Evolutionary conservation across 2,329 filamentous ascomycete species (phyloP).

Genomic region (Diplodia scrobiculata): DNA sequence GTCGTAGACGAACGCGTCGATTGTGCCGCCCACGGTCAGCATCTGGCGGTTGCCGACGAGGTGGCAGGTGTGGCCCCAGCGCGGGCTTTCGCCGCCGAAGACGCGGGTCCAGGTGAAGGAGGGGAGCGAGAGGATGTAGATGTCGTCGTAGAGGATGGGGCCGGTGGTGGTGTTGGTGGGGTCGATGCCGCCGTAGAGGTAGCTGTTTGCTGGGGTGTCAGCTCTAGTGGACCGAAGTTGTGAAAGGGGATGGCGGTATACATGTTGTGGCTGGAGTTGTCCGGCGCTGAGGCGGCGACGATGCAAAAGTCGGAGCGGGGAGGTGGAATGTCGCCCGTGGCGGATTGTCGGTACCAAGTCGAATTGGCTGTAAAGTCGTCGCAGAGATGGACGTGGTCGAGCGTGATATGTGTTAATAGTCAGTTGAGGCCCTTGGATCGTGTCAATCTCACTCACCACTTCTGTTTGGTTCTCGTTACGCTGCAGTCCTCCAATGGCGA

Average conservation of each 20-base stretch:
- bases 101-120: slow-evolving; percentile 52
- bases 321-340: slow-evolving; percentile 47
- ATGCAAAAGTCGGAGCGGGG: slow-evolving; percentile 52
- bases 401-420: slow-evolving; percentile 34
- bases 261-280: slow-evolving; percentile 54
- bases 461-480: neutral
- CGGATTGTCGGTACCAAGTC: slow-evolving; percentile 50
- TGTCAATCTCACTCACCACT: too few relatives aligned
- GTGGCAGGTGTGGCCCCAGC: slow-evolving; percentile 50
- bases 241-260: slow-evolving; percentile 36
- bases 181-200: slow-evolving; percentile 53
- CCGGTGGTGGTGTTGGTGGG: slow-evolving; percentile 36
- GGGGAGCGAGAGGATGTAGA: slow-evolving; percentile 51
- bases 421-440: too few relatives aligned
- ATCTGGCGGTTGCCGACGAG: slow-evolving; percentile 45
- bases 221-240: too few relatives aligned
- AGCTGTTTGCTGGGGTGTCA: slow-evolving; percentile 24
- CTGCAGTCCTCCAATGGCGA: slow-evolving; percentile 45
- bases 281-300: slow-evolving; percentile 46
- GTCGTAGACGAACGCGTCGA: neutral
- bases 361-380: slow-evolving; percentile 41
- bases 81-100: slow-evolving; percentile 42
- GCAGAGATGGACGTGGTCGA: slow-evolving; percentile 47
- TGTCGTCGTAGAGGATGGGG: slow-evolving; percentile 45
- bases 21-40: slow-evolving; percentile 47